Conservation (phyloP, 2,329 filamentous ascomycete genomes). For the Aureobasidium musti region DNA sequence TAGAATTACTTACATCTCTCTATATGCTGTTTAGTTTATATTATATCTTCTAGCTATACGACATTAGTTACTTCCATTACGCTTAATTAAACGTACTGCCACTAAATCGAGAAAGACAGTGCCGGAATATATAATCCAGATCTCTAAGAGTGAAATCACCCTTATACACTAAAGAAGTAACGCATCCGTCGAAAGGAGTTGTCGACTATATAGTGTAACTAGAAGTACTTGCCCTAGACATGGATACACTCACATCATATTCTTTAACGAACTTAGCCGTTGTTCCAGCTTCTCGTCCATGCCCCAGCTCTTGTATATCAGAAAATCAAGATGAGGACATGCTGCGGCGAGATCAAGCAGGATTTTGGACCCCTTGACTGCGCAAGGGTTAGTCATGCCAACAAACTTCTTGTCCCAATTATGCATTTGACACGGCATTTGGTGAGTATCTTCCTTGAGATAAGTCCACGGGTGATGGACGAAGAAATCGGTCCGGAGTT, state of each 20-base stretch:
- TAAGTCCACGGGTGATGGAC: conserved; percentile 34
- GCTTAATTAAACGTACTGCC: too few species aligned
- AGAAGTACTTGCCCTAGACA: too few species aligned
- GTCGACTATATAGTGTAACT: too few species aligned
- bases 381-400: conserved; percentile 33
- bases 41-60: too few species aligned
- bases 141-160: too few species aligned
- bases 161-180: too few species aligned
- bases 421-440: conserved; percentile 26
- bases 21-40: too few species aligned
- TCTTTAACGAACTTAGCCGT: not conserved
- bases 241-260: not conserved
- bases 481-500: conserved; percentile 31
- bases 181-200: too few species aligned
- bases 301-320: conserved; percentile 32
- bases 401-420: conserved; percentile 32
- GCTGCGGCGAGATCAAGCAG: conserved; percentile 31
- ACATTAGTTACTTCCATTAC: too few species aligned
- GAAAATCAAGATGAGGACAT: conserved; percentile 32
- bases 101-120: too few species aligned
- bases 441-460: conserved; percentile 30
- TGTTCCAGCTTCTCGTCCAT: not conserved
- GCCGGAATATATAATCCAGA: too few species aligned
- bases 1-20: too few species aligned
- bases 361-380: conserved; percentile 32